These are phyloP conservation scores for Clitopilus hobsonii DNA, from an alignment of 768 basidiomycete species.

Conservation along the genomic window DNA sequence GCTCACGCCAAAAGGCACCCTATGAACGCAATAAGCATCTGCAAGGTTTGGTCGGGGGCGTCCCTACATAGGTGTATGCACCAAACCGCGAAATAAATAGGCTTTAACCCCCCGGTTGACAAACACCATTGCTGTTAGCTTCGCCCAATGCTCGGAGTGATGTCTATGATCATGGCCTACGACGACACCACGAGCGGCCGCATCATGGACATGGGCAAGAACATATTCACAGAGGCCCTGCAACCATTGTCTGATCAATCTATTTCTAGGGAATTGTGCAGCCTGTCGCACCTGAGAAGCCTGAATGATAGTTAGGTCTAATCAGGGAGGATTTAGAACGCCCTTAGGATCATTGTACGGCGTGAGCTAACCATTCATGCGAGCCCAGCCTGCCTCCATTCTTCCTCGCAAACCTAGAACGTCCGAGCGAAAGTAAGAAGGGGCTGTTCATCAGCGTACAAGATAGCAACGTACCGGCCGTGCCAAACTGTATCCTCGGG, in stretches of 20 bases:
- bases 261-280: too few relatives aligned
- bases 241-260: too few relatives aligned
- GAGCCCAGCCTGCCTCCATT: conserved; percentile 89
- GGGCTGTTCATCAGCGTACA: too few relatives aligned
- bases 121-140: conserved; percentile 70
- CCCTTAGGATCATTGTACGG: background rate
- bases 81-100: conserved; percentile 62
- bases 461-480: conserved; percentile 66
- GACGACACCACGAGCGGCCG: conserved; percentile 62
- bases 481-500: conserved; percentile 79
- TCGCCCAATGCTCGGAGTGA: conserved; percentile 75
- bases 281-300: conserved; percentile 85
- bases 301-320: conserved; percentile 74
- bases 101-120: conserved; percentile 59
- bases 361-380: conserved; percentile 67
- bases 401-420: conserved; percentile 74
- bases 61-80: conserved; percentile 75
- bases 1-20: conserved; percentile 78
- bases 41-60: background rate
- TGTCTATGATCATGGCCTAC: conserved; percentile 86
- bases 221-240: conserved; percentile 80
- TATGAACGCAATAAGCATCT: conserved; percentile 18
- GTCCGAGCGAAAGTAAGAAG: too few relatives aligned
- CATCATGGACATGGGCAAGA: conserved; percentile 43
- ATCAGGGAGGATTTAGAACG: background rate